Conservation (phyloP, 1,139 yeast species). For the Lodderomyces elongisporus region DNA sequence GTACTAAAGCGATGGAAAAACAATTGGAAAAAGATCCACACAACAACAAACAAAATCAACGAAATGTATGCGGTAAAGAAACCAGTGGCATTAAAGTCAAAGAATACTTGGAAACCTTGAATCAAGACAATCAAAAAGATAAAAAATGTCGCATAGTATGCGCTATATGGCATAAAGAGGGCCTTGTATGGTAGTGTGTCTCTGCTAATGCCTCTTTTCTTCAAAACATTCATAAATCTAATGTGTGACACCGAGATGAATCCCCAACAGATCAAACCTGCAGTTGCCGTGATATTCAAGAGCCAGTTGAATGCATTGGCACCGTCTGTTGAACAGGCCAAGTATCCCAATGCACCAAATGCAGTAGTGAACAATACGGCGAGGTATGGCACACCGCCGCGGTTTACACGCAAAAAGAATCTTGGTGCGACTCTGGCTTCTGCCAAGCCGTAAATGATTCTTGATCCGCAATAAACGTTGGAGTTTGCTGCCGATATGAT, state of each 20-base stretch:
- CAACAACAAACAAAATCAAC: slow-evolving; percentile 48
- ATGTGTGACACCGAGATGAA: slow-evolving; percentile 62
- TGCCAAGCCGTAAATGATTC: slow-evolving; percentile 65
- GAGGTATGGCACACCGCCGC: slow-evolving; percentile 61
- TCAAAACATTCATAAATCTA: slow-evolving; percentile 61
- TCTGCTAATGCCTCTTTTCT: slow-evolving; percentile 54
- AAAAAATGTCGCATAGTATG: slow-evolving; percentile 53
- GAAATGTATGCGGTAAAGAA: slow-evolving; percentile 70
- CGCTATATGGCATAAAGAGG: slow-evolving; percentile 56
- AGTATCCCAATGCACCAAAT: slow-evolving; percentile 63
- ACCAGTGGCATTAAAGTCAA: slow-evolving; percentile 42
- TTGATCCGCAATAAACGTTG: slow-evolving; percentile 70
- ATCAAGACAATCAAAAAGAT: slow-evolving; percentile 53
- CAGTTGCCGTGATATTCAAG: slow-evolving; percentile 72
- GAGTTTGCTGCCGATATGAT: slow-evolving; percentile 79
- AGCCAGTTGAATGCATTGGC: slow-evolving; percentile 76
- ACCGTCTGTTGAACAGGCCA: slow-evolving; percentile 62
- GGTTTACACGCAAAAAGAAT: slow-evolving; percentile 47
- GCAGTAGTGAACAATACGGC: slow-evolving; percentile 56
- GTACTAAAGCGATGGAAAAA: slow-evolving; percentile 39
- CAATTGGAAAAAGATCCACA: slow-evolving; percentile 51
- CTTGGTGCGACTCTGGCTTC: slow-evolving; percentile 58
- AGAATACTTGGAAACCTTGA: slow-evolving; percentile 61
- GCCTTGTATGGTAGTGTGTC: slow-evolving; percentile 69
- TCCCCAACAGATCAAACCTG: slow-evolving; percentile 73